Evolutionary conservation across 2,329 filamentous ascomycete species (phyloP).

Genomic region (Aspergillus phoenicis): DNA sequence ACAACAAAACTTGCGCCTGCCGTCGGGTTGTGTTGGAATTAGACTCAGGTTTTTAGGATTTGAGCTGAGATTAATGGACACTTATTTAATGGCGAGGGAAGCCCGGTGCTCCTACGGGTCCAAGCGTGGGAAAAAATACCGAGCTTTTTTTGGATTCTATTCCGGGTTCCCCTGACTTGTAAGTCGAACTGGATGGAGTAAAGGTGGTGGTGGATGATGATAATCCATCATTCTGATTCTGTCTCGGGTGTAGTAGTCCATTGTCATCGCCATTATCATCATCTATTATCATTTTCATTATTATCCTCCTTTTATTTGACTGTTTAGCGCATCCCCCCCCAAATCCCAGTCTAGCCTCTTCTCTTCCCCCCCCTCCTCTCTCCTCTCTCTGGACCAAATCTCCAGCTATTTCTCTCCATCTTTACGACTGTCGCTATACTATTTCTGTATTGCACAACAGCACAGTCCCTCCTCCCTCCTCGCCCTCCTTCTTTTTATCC

Average conservation of each 20-base stretch:
- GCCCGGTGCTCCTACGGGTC: conserved; percentile 6
- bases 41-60: background rate
- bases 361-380: background rate
- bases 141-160: no score
- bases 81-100: background rate
- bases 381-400: background rate
- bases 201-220: no score
- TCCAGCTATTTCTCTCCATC: background rate
- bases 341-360: background rate
- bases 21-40: background rate
- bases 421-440: background rate
- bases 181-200: no score
- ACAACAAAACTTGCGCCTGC: background rate
- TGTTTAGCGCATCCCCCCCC: background rate
- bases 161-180: no score
- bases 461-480: conserved; percentile 1
- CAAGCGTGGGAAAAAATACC: background rate
- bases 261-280: no score
- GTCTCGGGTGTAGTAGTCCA: no score
- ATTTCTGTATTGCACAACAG: background rate
- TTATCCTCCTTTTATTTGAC: background rate
- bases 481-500: background rate
- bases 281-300: no score
- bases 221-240: no score
- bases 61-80: background rate